phyloP scores from a whole-genome alignment of 2,329 filamentous ascomycete species.

The Xylariomycetidae sp. region DNA sequence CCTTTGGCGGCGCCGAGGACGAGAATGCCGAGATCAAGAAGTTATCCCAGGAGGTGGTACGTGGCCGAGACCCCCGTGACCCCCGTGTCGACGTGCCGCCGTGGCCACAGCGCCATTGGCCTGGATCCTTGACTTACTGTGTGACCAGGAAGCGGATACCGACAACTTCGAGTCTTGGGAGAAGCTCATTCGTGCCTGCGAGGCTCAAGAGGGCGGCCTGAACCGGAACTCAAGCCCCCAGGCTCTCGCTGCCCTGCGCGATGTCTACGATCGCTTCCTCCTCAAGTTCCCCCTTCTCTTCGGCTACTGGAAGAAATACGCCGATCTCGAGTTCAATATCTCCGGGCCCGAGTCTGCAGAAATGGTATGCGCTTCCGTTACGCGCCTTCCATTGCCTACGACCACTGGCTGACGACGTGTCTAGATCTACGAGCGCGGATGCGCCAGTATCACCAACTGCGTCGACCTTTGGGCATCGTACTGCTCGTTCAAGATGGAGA shows the following conservation, averaged over 20 bases:
- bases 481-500: constrained; percentile 96
- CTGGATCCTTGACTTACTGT: constrained; percentile 11
- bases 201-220: constrained; percentile 83
- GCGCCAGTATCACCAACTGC: constrained; percentile 86
- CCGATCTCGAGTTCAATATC: constrained; percentile 94
- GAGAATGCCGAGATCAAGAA: constrained; percentile 78
- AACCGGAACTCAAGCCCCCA: constrained; percentile 96
- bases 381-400: neutral
- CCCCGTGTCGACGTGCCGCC: neutral
- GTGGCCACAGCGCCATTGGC: too few relatives aligned
- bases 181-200: constrained; percentile 76
- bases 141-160: constrained; percentile 55
- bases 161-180: constrained; percentile 97
- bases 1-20: constrained; percentile 69
- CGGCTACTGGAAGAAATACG: constrained; percentile 99
- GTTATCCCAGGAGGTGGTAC: constrained; percentile 70
- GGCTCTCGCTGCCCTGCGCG: constrained; percentile 79
- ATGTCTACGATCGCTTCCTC: constrained; percentile 87
- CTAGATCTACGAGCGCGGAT: constrained; percentile 89
- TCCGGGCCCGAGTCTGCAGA: constrained; percentile 94
- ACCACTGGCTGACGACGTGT: constrained; percentile 18
- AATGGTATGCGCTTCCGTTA: constrained; percentile 54
- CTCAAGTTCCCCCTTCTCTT: constrained; percentile 93
- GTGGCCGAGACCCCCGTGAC: constrained; percentile 26
- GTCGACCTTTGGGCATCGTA: constrained; percentile 98